Percentiles rank a stretch among this genome's conserved stretches.
Conservation (phyloP, 345 rosid species). For the Pistacia vera region DNA sequence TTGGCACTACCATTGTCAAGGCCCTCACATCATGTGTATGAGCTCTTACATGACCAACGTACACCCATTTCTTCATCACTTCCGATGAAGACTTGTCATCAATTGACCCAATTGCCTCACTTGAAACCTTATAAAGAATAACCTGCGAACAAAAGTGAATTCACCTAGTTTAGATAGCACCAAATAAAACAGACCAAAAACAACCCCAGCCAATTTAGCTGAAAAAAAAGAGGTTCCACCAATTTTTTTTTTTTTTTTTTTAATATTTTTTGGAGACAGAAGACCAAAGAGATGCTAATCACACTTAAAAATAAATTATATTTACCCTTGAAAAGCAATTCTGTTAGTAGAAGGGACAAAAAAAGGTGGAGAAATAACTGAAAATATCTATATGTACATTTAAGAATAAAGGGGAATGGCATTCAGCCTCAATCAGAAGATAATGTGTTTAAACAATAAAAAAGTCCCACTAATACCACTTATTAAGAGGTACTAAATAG, state of each 20-base stretch:
- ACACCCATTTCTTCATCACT: constrained; percentile 75
- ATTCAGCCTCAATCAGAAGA: neutral
- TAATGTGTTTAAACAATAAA: neutral
- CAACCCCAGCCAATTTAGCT: neutral
- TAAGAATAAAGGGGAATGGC: neutral
- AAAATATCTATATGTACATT: neutral
- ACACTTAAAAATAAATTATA: no score
- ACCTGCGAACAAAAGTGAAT: constrained; percentile 47
- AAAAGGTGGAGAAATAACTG: neutral
- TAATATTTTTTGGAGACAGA: no score
- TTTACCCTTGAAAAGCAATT: neutral
- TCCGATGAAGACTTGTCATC: constrained; percentile 40
- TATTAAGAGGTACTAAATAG: neutral
- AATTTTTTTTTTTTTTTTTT: no score
- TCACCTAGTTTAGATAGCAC: neutral
- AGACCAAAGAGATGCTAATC: no score
- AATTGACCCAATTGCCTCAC: constrained; percentile 34
- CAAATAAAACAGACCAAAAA: constrained; percentile 2
- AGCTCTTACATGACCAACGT: constrained; percentile 76
- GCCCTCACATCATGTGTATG: constrained; percentile 96
- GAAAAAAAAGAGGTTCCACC: no score
- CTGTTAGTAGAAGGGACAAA: neutral
- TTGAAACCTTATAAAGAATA: constrained; percentile 73
- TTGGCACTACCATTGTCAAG: constrained; percentile 85
- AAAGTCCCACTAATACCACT: neutral